These are phyloP conservation scores for Penicillium sp. DNA, from an alignment of 2,329 filamentous ascomycete genomes.

Conservation along the genomic window DNA sequence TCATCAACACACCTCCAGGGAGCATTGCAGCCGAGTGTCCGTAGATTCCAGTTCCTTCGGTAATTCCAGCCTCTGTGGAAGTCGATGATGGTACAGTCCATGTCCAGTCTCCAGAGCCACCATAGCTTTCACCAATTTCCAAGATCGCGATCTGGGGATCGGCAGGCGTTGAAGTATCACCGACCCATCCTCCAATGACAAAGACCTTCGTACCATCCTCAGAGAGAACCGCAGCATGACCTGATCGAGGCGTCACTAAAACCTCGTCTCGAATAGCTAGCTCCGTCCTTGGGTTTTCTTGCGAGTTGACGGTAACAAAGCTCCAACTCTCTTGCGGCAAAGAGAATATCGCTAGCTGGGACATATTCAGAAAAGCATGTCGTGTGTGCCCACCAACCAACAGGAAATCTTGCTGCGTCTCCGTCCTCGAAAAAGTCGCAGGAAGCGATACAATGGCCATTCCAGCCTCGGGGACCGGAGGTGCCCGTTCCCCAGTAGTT, in stretches of 20 bases:
- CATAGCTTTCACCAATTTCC: conserved; percentile 72
- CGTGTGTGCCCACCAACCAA: conserved; percentile 83
- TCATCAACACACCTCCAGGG: conserved; percentile 61
- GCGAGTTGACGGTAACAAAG: conserved; percentile 67
- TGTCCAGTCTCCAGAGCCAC: conserved; percentile 47
- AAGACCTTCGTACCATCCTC: conserved; percentile 76
- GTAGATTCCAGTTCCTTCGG: conserved; percentile 53
- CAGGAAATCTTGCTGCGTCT: conserved; percentile 73
- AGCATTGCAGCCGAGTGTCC: conserved; percentile 64
- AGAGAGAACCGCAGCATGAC: conserved; percentile 80
- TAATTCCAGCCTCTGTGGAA: conserved; percentile 40
- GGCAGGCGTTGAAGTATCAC: conserved; percentile 72
- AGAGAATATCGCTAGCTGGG: conserved; percentile 81
- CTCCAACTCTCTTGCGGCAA: conserved; percentile 85
- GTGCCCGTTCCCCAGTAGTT: conserved; percentile 54
- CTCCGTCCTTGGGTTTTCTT: conserved; percentile 52
- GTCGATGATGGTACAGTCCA: conserved; percentile 44
- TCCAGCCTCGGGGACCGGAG: conserved; percentile 79
- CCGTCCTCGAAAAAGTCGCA: conserved; percentile 65
- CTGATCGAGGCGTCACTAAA: conserved; percentile 75
- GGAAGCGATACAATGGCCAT: conserved; percentile 76
- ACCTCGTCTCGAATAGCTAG: conserved; percentile 53
- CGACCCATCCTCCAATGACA: conserved; percentile 90
- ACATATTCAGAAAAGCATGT: conserved; percentile 89
- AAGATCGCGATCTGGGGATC: conserved; percentile 78